Evolutionary conservation across 805 yeast species (phyloP), one percentile per base, ranked within the genome.

Genomic region (Sugiyamaella valdiviana): DNA sequence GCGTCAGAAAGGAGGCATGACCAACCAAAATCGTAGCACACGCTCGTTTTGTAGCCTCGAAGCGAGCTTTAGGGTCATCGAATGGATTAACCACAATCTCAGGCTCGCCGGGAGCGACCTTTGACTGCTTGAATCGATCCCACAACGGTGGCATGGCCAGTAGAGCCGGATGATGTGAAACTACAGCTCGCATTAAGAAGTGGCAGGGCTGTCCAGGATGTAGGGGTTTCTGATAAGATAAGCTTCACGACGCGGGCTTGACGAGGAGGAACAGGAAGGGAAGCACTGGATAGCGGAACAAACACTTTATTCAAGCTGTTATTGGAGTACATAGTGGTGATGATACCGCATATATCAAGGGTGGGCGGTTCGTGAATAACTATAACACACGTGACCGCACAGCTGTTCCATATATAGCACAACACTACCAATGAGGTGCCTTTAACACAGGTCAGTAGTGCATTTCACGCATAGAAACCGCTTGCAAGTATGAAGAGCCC

Each of bases 71-170:
- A 5, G 51, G 48, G 36, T 50, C 45, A 3, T 29, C 16, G 14
- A 47, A 10, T 4, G 37, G 20, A 5, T 21, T 5, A 6, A n/a
- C 5, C 12, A 23, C 41, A 22, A 26, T 10, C 15, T 24, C 17
- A 16, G 14, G 6, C n/a, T 24, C 17, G n/a, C 15, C 5, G 14
- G 44, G 36, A 16, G 36, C n/a, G 21, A n/a, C 9, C 6, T 43
- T 22, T 12, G 39, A 26, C 22, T 32, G n/a, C 36, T 24, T 49
- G 23, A 49, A 22, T 15, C 50, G 42, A 17, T 41, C 41, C 52
- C 52, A 49, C 22, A 49, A 26, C 39, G 50, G 51, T 26, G 45
- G 48, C 51, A 48, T 48, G 2, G 9, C 32, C 32, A 26, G 6
- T 10, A 10, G 29, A 24, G 29, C 10, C 6, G 29, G 29, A 24